A percentile compares a stretch with the other conserved stretches of the same genome.
Conservation (phyloP, 805 yeast species). For the Starmera amethionina region DNA sequence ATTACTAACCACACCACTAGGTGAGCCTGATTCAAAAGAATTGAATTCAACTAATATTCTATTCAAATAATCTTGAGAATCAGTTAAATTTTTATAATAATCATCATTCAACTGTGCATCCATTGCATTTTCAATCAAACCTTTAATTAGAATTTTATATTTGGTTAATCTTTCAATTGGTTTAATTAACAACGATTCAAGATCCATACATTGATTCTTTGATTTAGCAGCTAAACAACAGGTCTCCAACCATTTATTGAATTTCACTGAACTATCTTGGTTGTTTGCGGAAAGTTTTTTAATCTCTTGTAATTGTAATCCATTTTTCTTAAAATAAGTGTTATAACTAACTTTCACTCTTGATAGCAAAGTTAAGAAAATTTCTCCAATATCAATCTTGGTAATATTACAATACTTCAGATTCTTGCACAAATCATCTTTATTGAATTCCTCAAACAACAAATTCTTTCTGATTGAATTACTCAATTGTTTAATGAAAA, state of each 20-base stretch:
- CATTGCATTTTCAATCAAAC: conserved; percentile 6
- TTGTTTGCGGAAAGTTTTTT: conserved; percentile 7
- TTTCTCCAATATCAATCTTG: conserved; percentile 19
- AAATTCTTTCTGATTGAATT: conserved; percentile 1
- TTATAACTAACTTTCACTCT: conserved; percentile 24
- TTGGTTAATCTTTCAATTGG: conserved; percentile 24
- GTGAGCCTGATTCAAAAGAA: no score
- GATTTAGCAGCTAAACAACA: conserved; percentile 19
- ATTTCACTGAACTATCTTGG: conserved; percentile 2
- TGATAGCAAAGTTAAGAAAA: conserved; percentile 20
- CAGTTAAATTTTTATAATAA: conserved; percentile 8
- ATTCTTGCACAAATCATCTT: conserved; percentile 4
- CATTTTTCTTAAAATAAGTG: conserved; percentile 22
- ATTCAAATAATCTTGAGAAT: conserved; percentile 10
- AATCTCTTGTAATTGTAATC: conserved; percentile 20
- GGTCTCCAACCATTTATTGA: conserved; percentile 24
- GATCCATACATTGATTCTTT: conserved; percentile 15
- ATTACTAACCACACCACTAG: no score
- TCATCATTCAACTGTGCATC: conserved; percentile 4
- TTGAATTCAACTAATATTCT: conserved; percentile 5
- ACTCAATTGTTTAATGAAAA: conserved; percentile 16
- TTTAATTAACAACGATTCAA: conserved; percentile 21
- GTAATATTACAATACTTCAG: conserved; percentile 4
- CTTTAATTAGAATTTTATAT: conserved; percentile 11
- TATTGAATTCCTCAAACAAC: not conserved